phyloP scores from a whole-genome alignment of 805 yeast genomes.

The Kregervanrija pseudodelftensis region DNA sequence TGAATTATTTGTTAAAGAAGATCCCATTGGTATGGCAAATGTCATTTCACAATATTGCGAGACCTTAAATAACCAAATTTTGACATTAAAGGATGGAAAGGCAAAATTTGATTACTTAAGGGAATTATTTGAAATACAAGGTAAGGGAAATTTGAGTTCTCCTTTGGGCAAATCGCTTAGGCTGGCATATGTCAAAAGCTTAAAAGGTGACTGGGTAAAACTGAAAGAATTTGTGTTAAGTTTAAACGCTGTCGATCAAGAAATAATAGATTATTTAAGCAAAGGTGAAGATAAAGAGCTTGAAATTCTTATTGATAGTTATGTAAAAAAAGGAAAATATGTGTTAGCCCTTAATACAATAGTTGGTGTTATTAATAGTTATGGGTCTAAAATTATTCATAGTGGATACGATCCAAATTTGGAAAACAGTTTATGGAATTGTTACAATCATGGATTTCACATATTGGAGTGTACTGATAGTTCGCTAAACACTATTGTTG shows the following conservation, averaged over 20 bases:
- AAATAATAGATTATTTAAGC: slow-evolving; percentile 18
- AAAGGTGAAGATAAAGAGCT: slow-evolving; percentile 19
- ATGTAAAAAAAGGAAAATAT: slow-evolving; percentile 17
- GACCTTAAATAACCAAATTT: slow-evolving; percentile 30
- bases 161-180: slow-evolving; percentile 11
- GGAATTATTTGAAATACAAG: slow-evolving; percentile 21
- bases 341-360: slow-evolving; percentile 26
- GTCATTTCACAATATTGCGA: slow-evolving; percentile 33
- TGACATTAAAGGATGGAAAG: slow-evolving; percentile 23
- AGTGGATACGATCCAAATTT: slow-evolving; percentile 6
- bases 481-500: slow-evolving; percentile 10
- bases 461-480: slow-evolving; percentile 22
- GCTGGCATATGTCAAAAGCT: slow-evolving; percentile 22
- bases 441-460: slow-evolving; percentile 27
- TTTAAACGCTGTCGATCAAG: slow-evolving; percentile 10
- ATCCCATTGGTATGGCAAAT: slow-evolving; percentile 30
- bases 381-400: slow-evolving; percentile 18
- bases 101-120: slow-evolving; percentile 29
- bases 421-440: slow-evolving; percentile 30
- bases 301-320: slow-evolving; percentile 28
- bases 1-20: slow-evolving; percentile 21
- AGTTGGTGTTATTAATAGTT: slow-evolving; percentile 9
- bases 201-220: slow-evolving; percentile 15
- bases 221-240: slow-evolving; percentile 14
- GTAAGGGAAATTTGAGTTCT: slow-evolving; percentile 8